phyloP scores from a whole-genome alignment of 352 stramenopile species.

The Pelagophyceae sp. region DNA sequence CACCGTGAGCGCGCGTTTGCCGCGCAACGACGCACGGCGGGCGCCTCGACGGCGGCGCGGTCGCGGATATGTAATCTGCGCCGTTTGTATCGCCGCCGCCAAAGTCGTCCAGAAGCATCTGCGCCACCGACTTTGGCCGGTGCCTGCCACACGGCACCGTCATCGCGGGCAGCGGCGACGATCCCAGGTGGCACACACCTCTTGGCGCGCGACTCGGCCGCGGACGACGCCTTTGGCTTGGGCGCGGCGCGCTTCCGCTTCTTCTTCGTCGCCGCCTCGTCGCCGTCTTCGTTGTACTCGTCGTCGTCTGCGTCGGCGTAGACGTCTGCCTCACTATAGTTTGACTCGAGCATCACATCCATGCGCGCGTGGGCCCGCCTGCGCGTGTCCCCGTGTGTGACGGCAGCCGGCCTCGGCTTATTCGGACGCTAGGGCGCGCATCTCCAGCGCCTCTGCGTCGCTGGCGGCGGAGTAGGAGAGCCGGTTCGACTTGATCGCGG shows the following conservation, averaged over 20 bases:
- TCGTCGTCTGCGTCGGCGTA: background rate
- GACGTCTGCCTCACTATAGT: background rate
- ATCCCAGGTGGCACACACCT: background rate
- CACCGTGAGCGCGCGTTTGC: background rate
- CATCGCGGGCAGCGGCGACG: background rate
- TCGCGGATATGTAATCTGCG: background rate
- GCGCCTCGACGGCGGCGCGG: no score
- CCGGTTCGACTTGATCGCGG: background rate
- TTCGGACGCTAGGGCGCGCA: background rate
- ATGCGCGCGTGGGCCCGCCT: background rate
- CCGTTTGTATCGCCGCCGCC: background rate
- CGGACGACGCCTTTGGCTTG: background rate
- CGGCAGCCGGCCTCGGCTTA: background rate
- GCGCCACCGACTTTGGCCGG: background rate
- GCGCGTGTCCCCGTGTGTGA: no score
- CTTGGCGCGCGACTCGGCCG: background rate
- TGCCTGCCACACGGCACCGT: no score
- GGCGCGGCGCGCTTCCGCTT: background rate
- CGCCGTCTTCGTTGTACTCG: background rate
- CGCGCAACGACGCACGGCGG: background rate
- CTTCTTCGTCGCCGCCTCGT: background rate
- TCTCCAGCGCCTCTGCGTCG: background rate
- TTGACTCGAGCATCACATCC: background rate
- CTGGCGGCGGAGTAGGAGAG: background rate
- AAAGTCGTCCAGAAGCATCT: background rate